phyloP scores from a whole-genome alignment of 208 protist genomes.

The Acanthamoeba rhysodes region DNA sequence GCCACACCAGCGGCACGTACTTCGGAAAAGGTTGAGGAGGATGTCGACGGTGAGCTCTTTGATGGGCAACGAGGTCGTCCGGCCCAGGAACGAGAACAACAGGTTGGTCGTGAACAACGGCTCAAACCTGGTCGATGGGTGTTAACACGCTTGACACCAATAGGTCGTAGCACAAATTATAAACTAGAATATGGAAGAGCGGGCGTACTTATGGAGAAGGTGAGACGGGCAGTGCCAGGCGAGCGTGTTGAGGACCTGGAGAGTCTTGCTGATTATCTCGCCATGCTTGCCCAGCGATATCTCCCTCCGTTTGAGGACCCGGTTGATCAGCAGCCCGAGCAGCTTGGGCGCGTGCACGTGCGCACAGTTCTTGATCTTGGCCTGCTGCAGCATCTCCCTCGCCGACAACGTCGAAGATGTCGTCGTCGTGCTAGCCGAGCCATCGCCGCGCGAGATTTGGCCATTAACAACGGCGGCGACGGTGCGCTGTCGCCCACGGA shows the following conservation, averaged over 20 bases:
- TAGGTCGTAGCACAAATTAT: no score
- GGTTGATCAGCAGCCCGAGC: background rate
- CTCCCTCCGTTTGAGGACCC: background rate
- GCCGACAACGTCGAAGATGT: background rate
- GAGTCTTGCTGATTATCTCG: background rate
- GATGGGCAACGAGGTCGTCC: background rate
- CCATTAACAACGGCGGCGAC: no score
- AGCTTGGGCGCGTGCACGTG: background rate
- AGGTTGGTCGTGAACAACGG: constrained; percentile 22
- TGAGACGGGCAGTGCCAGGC: constrained; percentile 16
- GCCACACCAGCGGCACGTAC: background rate
- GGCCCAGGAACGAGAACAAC: background rate
- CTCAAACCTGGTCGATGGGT: background rate
- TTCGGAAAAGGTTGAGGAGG: background rate
- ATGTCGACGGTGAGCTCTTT: background rate
- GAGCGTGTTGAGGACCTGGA: background rate
- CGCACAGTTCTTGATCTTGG: background rate
- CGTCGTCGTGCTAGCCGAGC: background rate
- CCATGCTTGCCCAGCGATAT: background rate
- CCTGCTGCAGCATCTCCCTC: background rate
- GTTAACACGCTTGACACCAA: no score
- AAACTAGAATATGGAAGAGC: no score
- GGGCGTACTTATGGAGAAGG: constrained; percentile 7
- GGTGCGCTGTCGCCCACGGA: background rate
- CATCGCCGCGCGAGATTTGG: background rate